Evolutionary conservation across 2,329 filamentous ascomycete species (phyloP), one percentile per base, ranked within the genome.

Genomic region (Thielaviopsis musarum): DNA sequence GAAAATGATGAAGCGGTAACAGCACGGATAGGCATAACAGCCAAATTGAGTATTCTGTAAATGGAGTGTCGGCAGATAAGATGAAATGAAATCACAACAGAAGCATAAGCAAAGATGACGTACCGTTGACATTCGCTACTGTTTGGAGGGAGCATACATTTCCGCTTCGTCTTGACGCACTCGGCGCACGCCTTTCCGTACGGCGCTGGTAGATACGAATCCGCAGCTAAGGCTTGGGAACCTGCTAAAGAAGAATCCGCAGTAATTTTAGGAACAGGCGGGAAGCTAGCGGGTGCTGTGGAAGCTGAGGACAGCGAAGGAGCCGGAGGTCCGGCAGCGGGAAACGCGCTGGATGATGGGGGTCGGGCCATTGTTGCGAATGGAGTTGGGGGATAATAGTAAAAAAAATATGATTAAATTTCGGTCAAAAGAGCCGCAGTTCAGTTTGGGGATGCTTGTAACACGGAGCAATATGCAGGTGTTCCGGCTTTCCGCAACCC

Each of bases 161-260:
- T 74, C 66, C 73, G 73, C 59, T 75, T 75, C 38, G 73, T 72
- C 54, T 70, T 71, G 54, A 70, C 68, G 63, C 73, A 75, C 58
- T 70, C 72, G 52, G 66, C 63, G 57, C 73, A 75, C 7, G 73
- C 69, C 38, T 70, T 69, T 26, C 73, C 73, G 61, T 75, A 72
- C 10, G 70, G 70, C 2, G 70, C 70, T 0, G 70, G 64, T 22
- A 53, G 60, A 53, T 57, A 57, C 1, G 56, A 28, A 17, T 62
- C 60, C 19, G 52, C 13, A 12, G 10, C n/a, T 24, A 24, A 7
- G 6, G 19, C 49, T 22, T 52, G 49, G 4, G 49, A 24, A 6
- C 3, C 19, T 17, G 21, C 21, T 19, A 26, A 13, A 24, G 49
- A 52, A 9, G 2, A 6, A 52, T 45, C 17, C 13, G 5, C 26